Evolutionary conservation across 345 rosid species (phyloP), one percentile per base, ranked within the genome.

Genomic region (Brassica cretica): DNA sequence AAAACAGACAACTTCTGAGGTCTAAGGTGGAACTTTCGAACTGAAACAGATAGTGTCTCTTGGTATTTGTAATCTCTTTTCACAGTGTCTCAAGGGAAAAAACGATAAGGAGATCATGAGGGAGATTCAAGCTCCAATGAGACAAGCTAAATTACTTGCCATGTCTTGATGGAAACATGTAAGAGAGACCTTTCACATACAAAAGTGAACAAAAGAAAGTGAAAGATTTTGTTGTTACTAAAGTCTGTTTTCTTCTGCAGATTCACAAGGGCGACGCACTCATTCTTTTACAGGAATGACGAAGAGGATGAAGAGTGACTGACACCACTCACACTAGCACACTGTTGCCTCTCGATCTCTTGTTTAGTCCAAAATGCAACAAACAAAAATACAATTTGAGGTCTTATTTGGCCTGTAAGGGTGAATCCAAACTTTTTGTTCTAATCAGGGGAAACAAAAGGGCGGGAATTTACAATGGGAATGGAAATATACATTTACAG

Each of bases 261-360:
- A 10, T 24, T 25, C 33, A 60, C 64, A 11, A 25, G 33, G 96
- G 86, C 18, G 88, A 86, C 81, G 88, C 90, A 65, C 88, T 86
- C 53, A 90, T 90, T 39, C 87, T 92, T 91, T 0, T 90, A 87
- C 85, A 88, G 85, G 87, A 85, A 82, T 32, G 87, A 93, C 24
- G 91, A 91, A 51, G 85, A 88, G 85, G 90, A 85, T 41, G 97
- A 91, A 74, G 65, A 87, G 33, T 29, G 41, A 62, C 59, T 62
- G 62, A 58, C 62, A 58, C 62, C 30, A 21, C 63, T 0, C 29
- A 53, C 24, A 58, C 33, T 21, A 21, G 8, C 58, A n/a, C 10
- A 53, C 39, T 39, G 10, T 71, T 63, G 71, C 33, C 5, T 21
- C 33, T 41, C 46, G 16, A 2, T 33, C 64, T 68, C 35, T 1